phyloP scores from a whole-genome alignment of 768 basidiomycete species.

The Pleurotus tuber-regium region DNA sequence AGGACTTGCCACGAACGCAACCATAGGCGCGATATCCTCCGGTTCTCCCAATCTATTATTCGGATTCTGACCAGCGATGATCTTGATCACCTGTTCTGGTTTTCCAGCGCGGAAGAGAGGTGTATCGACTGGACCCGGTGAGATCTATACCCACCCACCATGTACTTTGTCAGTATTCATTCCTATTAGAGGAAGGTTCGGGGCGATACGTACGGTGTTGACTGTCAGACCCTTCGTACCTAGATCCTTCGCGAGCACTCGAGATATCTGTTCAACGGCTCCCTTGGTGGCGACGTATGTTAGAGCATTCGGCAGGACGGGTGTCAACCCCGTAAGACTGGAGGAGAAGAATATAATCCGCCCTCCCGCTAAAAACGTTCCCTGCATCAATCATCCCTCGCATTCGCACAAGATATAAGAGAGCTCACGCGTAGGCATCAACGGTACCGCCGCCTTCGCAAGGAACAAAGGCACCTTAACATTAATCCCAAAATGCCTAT shows the following conservation, averaged over 20 bases:
- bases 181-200: background rate
- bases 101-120: conserved; percentile 56
- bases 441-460: conserved; percentile 41
- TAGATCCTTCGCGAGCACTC: conserved; percentile 59
- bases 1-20: conserved; percentile 49
- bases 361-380: conserved; percentile 38
- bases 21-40: conserved; percentile 53
- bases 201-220: conserved; percentile 37
- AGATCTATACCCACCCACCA: too few relatives aligned
- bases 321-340: conserved; percentile 42
- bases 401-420: too few relatives aligned
- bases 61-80: conserved; percentile 44
- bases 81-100: conserved; percentile 40
- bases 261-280: conserved; percentile 56
- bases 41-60: conserved; percentile 43
- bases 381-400: background rate
- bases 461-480: conserved; percentile 61
- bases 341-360: conserved; percentile 59
- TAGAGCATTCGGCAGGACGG: conserved; percentile 44
- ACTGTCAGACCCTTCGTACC: conserved; percentile 51
- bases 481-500: conserved; percentile 50
- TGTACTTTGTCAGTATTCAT: background rate
- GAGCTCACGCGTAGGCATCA: conserved; percentile 41
- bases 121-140: conserved; percentile 43
- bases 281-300: conserved; percentile 56